These are phyloP conservation scores for Paradendryphiella salina DNA, from an alignment of 2,329 filamentous ascomycete species.

Conservation along the genomic window DNA sequence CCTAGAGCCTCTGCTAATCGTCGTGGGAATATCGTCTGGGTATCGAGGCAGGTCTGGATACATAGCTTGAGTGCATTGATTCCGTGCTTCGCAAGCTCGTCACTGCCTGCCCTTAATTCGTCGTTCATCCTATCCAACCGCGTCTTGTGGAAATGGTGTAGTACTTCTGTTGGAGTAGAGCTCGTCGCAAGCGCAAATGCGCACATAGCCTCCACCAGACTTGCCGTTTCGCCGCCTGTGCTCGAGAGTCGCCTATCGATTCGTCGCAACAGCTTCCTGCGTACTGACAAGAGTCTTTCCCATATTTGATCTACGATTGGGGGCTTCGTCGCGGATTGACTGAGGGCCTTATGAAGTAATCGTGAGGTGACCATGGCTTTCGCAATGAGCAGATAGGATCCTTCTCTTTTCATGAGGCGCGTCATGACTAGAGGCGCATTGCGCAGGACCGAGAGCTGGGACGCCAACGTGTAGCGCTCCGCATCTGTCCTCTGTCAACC, in stretches of 20 bases:
- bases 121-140: conserved; percentile 69
- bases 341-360: conserved; percentile 73
- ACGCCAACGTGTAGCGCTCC: conserved; percentile 54
- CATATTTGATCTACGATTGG: conserved; percentile 65
- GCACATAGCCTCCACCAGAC: conserved; percentile 71
- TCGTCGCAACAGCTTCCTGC: conserved; percentile 66
- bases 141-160: conserved; percentile 76
- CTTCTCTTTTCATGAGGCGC: conserved; percentile 57
- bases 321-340: conserved; percentile 53
- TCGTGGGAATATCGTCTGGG: conserved; percentile 73
- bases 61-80: conserved; percentile 71
- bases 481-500: conserved; percentile 44
- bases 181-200: conserved; percentile 82
- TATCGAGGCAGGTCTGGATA: conserved; percentile 74
- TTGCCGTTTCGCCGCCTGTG: conserved; percentile 44
- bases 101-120: conserved; percentile 58
- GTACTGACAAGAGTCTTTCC: conserved; percentile 64
- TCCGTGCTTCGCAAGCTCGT: conserved; percentile 57
- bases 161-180: conserved; percentile 75
- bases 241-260: conserved; percentile 59
- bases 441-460: conserved; percentile 62
- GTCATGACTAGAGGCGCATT: conserved; percentile 58
- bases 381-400: conserved; percentile 60
- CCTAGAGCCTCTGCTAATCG: conserved; percentile 71
- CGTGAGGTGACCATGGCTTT: conserved; percentile 73